Percentiles rank a stretch among this genome's conserved stretches.
Evolutionary conservation across 768 basidiomycete genomes (phyloP).

Genomic region (Royoungia palumana): DNA sequence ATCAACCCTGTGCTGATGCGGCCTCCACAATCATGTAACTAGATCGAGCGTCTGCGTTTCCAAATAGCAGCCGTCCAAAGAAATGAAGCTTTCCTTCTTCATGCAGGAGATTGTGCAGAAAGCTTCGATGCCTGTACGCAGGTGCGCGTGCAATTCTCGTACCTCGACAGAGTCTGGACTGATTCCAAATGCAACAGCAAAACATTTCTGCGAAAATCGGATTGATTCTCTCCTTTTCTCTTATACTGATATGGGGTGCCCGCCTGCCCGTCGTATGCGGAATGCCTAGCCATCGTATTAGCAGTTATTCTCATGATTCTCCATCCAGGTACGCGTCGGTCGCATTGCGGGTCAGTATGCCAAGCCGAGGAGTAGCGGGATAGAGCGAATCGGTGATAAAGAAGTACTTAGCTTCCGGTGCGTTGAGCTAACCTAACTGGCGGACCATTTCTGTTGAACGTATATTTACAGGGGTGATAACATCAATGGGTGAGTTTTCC

Average conservation of each 20-base stretch:
- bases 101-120: constrained; percentile 98
- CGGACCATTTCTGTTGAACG: background rate
- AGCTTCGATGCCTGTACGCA: constrained; percentile 90
- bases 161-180: constrained; percentile 6
- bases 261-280: constrained; percentile 82
- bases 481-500: constrained; percentile 71
- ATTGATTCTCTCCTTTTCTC: constrained; percentile 89
- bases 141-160: constrained; percentile 40
- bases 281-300: background rate
- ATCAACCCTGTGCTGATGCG: constrained; percentile 26
- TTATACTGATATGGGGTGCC: constrained; percentile 92
- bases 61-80: constrained; percentile 78
- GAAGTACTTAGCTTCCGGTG: constrained; percentile 87
- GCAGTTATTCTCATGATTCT: constrained; percentile 4
- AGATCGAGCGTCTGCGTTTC: constrained; percentile 82
- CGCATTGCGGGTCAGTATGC: constrained; percentile 97
- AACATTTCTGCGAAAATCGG: constrained; percentile 87
- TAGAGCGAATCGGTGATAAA: constrained; percentile 70
- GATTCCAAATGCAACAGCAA: constrained; percentile 46
- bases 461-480: constrained; percentile 76
- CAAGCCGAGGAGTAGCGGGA: constrained; percentile 84
- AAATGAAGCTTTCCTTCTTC: constrained; percentile 89
- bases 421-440: constrained; percentile 16
- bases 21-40: background rate
- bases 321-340: constrained; percentile 66